Evolutionary conservation across 148 eudicot genomes (phyloP), one percentile per base, ranked within the genome.

Genomic region (Fallopia convolvulus): DNA sequence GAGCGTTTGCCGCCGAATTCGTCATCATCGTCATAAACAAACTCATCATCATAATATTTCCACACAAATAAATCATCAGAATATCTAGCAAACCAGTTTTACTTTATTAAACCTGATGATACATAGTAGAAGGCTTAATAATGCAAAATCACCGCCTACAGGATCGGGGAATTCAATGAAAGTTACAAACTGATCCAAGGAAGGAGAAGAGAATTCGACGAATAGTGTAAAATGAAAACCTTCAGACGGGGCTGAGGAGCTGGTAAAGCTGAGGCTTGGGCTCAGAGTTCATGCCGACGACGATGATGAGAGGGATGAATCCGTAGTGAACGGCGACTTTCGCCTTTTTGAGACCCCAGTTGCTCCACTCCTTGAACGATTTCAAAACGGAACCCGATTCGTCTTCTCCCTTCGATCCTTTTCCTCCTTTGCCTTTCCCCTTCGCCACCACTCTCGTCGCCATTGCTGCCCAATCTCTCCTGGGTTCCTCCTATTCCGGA

Each of bases 271-370:
- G 73, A 70, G 73, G 73, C 44, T 70, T 70, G 42, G 46, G 73
- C 73, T 70, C 73, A 9, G 73, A 70, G 18, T 70, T 70, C 73
- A 70, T 70, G n/a, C 73, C 73, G 73, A 70, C 46, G 41, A 70
- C 9, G 46, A 70, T 70, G 73, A 70, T 70, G 46, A 70, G 72
- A 66, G 72, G 72, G 42, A 66, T 66, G 42, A 66, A 66, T 66
- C 72, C 72, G 39, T 66, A 66, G 8, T 70, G 73, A 12, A 70
- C 46, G 21, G 73, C 73, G 8, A 70, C 73, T 33, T 70, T 70
- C 1, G 73, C 44, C 44, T 40, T 70, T 46, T 36, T 70, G 12
- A 70, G 73, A 12, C 73, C 73, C 73, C 73, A 70, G 10, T 36
- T 70, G 73, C 73, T 70, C 46, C 73, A 70, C 41, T 70, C 73